phyloP scores from a whole-genome alignment of 768 basidiomycete species.

The Paxillus ammoniavirescens region DNA sequence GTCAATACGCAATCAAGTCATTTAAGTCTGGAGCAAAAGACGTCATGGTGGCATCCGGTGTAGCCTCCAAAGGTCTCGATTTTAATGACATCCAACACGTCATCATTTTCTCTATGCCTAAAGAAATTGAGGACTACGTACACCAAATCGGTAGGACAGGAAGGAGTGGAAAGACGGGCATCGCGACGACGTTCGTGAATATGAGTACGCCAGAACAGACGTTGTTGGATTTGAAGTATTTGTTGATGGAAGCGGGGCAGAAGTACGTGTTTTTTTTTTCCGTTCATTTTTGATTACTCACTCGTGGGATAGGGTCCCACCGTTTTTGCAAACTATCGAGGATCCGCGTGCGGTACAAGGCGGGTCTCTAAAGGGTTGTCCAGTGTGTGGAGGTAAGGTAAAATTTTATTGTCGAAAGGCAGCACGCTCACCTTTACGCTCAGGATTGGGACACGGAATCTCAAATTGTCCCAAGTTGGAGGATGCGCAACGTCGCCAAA shows the following conservation, averaged over 20 bases:
- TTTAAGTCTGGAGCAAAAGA: conserved; percentile 98
- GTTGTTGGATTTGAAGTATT: conserved; percentile 91
- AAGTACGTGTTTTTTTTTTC: conserved; percentile 57
- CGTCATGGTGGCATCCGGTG: conserved; percentile 98
- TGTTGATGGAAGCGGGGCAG: conserved; percentile 96
- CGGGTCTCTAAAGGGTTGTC: conserved; percentile 81
- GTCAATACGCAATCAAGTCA: conserved; percentile 97
- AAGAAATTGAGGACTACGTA: conserved; percentile 99
- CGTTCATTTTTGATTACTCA: neutral
- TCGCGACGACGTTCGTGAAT: conserved; percentile 98
- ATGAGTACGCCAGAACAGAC: conserved; percentile 98
- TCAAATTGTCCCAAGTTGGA: conserved; percentile 96
- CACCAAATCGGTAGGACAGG: conserved; percentile 99
- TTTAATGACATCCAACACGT: conserved; percentile 99
- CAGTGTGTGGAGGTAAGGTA: conserved; percentile 85
- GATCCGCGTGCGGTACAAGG: conserved; percentile 85
- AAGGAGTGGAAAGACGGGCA: conserved; percentile 96
- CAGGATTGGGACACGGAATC: conserved; percentile 91
- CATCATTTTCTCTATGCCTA: conserved; percentile 99
- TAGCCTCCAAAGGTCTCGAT: conserved; percentile 97
- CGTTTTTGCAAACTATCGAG: conserved; percentile 86
- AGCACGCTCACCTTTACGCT: neutral
- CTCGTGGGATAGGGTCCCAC: conserved; percentile 71
- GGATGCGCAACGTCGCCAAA: conserved; percentile 85
- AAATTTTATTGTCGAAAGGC: neutral